Base-by-base conservation (phyloP, 345 rosid genomes). In the Eucalyptus dawsonii region DNA sequence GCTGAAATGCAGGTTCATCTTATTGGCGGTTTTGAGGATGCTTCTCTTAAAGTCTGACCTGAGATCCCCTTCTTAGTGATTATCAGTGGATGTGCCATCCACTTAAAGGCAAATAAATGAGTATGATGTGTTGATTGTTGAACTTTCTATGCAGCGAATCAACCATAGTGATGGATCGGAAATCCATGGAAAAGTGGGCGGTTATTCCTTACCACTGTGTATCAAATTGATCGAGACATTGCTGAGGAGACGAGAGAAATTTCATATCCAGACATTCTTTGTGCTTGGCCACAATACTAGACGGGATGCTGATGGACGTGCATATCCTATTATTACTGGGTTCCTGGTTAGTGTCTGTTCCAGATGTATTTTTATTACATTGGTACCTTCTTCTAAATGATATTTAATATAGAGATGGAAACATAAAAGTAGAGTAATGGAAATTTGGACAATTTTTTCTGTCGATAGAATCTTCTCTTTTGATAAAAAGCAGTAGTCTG, bases 21-120 rank as follows among this genome's bases (percentile, higher is more conserved):
- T 49, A 87, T 97, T 92, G 99, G 99, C 89, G 98, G 95, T 86
- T 96, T 94, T 92, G 95, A 96, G 90, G 99, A 96, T 88, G 93
- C 92, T 87, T 86, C 93, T 62, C 80, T 91, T 72, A 91, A 94
- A 50, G 99, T 97, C n/a, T 86, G 97, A 83, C 89, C 89, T 86
- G 72, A 80, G 85, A 90, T 83, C 86, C 80, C 69, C 72, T 86
- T 29, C 90, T 92, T 88, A 12, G 90, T 89, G 81, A 88, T 81
- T 89, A 91, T 89, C 87, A 47, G 86, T 45, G 67, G 89, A 87
- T 67, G 51, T 87, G 16, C 25, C 85, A 69, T 72, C 62, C 65
- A 37, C 56, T 90, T 51, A 24, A 87, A 87, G 56, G 56, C 45
- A 87, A 86, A 89, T 93, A 89, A 92, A 86, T 92, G 86, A 60